These are phyloP conservation scores for Colletotrichum karsti DNA, from an alignment of 2,329 filamentous ascomycete species.

Conservation along the genomic window DNA sequence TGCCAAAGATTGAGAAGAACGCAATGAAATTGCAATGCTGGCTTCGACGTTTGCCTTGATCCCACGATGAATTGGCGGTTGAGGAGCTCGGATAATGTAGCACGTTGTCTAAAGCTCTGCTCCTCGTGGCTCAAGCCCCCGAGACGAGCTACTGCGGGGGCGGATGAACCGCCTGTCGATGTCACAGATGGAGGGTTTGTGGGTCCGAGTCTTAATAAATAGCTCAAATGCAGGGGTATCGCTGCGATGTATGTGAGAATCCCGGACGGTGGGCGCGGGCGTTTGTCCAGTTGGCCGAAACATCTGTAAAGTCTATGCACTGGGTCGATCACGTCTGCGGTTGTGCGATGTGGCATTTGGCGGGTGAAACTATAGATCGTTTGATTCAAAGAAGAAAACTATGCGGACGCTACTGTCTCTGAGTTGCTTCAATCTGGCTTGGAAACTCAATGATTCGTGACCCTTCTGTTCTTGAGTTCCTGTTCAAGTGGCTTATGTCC, in stretches of 20 bases:
- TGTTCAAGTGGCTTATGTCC: neutral
- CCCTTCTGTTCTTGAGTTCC: too few species aligned
- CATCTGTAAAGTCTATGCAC: neutral
- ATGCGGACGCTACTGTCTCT: neutral
- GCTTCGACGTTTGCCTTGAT: neutral
- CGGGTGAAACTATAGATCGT: neutral
- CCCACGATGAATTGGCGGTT: neutral
- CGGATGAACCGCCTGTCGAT: neutral
- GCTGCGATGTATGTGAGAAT: neutral
- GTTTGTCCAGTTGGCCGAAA: neutral
- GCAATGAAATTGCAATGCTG: neutral
- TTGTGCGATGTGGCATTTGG: neutral
- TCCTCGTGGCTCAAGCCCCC: too few species aligned
- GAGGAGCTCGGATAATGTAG: neutral
- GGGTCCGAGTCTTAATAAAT: neutral
- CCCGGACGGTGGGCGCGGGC: neutral
- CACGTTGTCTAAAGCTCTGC: neutral
- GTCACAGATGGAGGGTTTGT: constrained; percentile 2
- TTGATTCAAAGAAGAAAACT: neutral
- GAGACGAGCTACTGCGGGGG: constrained; percentile 7
- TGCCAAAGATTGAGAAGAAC: constrained; percentile 1
- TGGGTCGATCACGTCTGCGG: neutral
- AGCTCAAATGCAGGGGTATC: neutral
- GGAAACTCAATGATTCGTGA: neutral
- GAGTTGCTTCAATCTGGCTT: neutral